Evolutionary conservation across 306 rosid genomes (phyloP), one percentile per base, ranked within the genome.

Genomic region (Morella rubra): DNA sequence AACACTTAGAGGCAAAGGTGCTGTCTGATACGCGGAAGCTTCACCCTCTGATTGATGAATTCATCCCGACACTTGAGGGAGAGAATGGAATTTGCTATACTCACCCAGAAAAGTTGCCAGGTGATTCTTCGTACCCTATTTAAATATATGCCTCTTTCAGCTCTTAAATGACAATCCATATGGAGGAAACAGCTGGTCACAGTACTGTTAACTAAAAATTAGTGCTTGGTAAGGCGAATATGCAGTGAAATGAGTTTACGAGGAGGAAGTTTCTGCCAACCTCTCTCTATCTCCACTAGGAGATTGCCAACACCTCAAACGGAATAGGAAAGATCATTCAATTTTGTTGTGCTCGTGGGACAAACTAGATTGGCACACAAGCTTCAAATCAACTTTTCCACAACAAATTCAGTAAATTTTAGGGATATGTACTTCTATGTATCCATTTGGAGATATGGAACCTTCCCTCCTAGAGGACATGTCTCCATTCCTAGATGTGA

Each of bases 51-150:
- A 92, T 90, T 53, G 93, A 92, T 75, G 82, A 92, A 37, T 95
- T 92, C 84, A 95, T 95, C 61, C 97, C 89, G 64, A 91, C 99
- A 0, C 90, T 95, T 78, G 87, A 91, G 61, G 97, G 91, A 7
- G 97, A 91, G 18, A 87, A 95, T 81, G 99, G 99, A 12, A 95
- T 95, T 27, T 95, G 99, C 77, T 95, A 90, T 52, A 95, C 98
- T 27, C 99, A 95, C 80, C 99, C 99, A 46, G 93, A 92, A 82
- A 89, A 87, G 66, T 75, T 95, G n/a, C 99, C 99, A 79, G 97
- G 99, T 93, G 1, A 2, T 19, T 70, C 14, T 6, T n/a, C 15
- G 44, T 80, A 60, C 77, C 72, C 76, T 69, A 45, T 1, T 6
- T 69, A 69, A 69, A 47, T 3, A 4, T 9, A 6, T 11, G 10